A percentile compares a stretch with the other conserved stretches of the same genome.
phyloP scores from a whole-genome alignment of 768 basidiomycete species.

The Russula sp. region DNA sequence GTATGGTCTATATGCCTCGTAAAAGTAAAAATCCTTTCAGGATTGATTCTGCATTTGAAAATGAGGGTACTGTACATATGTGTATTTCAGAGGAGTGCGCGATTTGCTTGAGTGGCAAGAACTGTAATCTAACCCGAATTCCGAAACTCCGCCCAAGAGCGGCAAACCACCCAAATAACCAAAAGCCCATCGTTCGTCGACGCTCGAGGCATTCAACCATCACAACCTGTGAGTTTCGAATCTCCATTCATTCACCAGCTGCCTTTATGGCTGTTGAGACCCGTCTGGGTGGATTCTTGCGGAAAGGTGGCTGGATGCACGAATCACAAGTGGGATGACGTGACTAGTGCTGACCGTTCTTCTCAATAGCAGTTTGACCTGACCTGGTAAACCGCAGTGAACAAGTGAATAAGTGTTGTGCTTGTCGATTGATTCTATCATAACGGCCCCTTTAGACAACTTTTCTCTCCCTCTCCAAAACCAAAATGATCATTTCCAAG shows the following conservation, averaged over 20 bases:
- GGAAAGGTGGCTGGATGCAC: constrained; percentile 31
- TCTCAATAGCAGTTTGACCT: constrained; percentile 27
- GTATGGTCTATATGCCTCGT: too few relatives aligned
- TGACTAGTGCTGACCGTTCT: constrained; percentile 19
- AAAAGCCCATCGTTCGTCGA: not conserved
- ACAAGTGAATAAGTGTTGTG: constrained; percentile 24
- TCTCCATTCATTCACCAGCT: not conserved
- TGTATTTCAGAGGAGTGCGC: too few relatives aligned
- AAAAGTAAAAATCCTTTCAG: too few relatives aligned
- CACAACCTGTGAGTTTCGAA: constrained; percentile 1
- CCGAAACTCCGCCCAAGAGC: constrained; percentile 1
- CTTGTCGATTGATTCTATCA: not conserved
- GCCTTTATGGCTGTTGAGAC: not conserved
- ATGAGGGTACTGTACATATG: too few relatives aligned
- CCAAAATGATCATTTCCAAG: constrained; percentile 95
- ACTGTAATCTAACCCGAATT: too few relatives aligned
- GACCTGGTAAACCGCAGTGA: constrained; percentile 31
- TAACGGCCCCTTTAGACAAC: constrained; percentile 22
- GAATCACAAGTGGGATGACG: constrained; percentile 27
- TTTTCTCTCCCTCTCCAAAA: constrained; percentile 28
- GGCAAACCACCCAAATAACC: not conserved
- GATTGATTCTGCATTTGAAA: too few relatives aligned
- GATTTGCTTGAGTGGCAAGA: too few relatives aligned
- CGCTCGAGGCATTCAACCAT: not conserved
- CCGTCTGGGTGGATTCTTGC: constrained; percentile 14